phyloP scores from a whole-genome alignment of 73 alveolate species.

The Paramecium biaurelia region DNA sequence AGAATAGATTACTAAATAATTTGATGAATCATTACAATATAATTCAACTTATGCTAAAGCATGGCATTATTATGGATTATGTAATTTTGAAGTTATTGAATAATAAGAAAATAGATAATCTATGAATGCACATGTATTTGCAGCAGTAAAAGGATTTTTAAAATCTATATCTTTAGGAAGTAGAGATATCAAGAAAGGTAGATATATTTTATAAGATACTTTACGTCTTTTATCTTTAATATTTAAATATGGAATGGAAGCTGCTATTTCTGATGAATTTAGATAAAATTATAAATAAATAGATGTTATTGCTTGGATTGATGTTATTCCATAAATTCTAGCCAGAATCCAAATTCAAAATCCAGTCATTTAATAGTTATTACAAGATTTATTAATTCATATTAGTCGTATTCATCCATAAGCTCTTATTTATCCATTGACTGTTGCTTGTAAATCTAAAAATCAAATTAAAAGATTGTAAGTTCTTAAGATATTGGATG shows the following conservation, averaged over 20 bases:
- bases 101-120: slow-evolving; percentile 58
- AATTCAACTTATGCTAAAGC: slow-evolving; percentile 56
- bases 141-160: slow-evolving; percentile 93
- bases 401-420: slow-evolving; percentile 90
- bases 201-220: slow-evolving; percentile 80
- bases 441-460: slow-evolving; percentile 90
- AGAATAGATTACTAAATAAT: slow-evolving; percentile 34
- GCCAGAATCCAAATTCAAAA: slow-evolving; percentile 94
- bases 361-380: slow-evolving; percentile 72
- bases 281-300: slow-evolving; percentile 83
- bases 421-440: slow-evolving; percentile 91
- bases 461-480: slow-evolving; percentile 87
- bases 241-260: slow-evolving; percentile 91
- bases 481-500: slow-evolving; percentile 84
- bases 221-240: slow-evolving; percentile 87
- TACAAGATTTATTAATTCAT: slow-evolving; percentile 83
- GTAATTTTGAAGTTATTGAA: slow-evolving; percentile 62
- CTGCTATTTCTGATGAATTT: slow-evolving; percentile 80
- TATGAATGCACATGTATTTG: slow-evolving; percentile 71
- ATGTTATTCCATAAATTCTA: slow-evolving; percentile 95
- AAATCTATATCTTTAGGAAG: slow-evolving; percentile 79
- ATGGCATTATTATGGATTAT: slow-evolving; percentile 62
- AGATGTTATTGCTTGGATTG: slow-evolving; percentile 91
- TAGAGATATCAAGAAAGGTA: slow-evolving; percentile 76
- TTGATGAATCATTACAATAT: slow-evolving; percentile 64